Evolutionary conservation across 768 basidiomycete genomes (phyloP).

Genomic region (Boletales sp.): DNA sequence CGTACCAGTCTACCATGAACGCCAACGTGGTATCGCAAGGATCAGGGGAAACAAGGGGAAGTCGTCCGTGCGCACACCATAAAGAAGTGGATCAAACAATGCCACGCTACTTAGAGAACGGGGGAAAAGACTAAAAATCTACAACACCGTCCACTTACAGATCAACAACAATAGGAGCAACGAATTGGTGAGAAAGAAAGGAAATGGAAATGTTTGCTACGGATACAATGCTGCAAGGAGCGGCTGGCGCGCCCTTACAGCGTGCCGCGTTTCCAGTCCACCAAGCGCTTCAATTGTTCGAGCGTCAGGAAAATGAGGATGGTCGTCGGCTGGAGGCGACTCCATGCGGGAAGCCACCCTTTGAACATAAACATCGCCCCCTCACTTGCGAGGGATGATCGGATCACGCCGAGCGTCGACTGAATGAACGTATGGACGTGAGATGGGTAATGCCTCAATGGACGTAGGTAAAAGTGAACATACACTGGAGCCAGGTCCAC

Average conservation of each 20-base stretch:
- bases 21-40: constrained; percentile 4
- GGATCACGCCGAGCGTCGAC: constrained; percentile 73
- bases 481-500: constrained; percentile 74
- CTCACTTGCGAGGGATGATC: constrained; percentile 62
- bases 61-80: no score
- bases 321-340: constrained; percentile 80
- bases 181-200: background rate
- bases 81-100: background rate
- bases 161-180: background rate
- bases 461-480: constrained; percentile 21
- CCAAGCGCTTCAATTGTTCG: constrained; percentile 72
- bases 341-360: constrained; percentile 88
- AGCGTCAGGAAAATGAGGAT: constrained; percentile 84
- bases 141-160: no score
- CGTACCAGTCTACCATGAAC: background rate
- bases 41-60: background rate
- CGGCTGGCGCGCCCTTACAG: constrained; percentile 6
- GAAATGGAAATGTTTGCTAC: background rate
- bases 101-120: no score
- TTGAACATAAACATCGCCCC: constrained; percentile 92
- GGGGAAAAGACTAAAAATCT: no score
- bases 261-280: constrained; percentile 54
- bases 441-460: no score
- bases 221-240: background rate
- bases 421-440: constrained; percentile 15